Evolutionary conservation across 805 yeast genomes (phyloP).

Genomic region (Saturnispora hagleri): DNA sequence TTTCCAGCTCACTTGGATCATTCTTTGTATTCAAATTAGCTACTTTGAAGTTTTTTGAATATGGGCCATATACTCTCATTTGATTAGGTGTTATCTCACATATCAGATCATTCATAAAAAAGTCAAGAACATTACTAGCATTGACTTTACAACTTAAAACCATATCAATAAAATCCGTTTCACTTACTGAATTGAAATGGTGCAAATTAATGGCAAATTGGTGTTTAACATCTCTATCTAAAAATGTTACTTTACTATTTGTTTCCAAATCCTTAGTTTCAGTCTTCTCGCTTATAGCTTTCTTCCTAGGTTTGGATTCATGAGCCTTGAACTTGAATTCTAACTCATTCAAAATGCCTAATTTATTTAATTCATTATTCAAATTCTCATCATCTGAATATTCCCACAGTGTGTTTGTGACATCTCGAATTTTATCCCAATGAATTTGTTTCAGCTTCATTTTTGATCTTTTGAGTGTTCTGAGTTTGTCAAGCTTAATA

Average conservation of each 20-base stretch:
- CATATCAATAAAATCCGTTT: slow-evolving; percentile 43
- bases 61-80: slow-evolving; percentile 53
- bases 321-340: slow-evolving; percentile 46
- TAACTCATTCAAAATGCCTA: slow-evolving; percentile 59
- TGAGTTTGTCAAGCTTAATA: slow-evolving; percentile 7
- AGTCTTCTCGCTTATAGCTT: slow-evolving; percentile 31
- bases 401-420: slow-evolving; percentile 56
- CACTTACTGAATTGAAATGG: slow-evolving; percentile 43
- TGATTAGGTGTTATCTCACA: slow-evolving; percentile 48
- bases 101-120: slow-evolving; percentile 58
- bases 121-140: slow-evolving; percentile 55
- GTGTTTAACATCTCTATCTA: slow-evolving; percentile 66
- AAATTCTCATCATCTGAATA: slow-evolving; percentile 34
- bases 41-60: slow-evolving; percentile 40
- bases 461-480: slow-evolving; percentile 16
- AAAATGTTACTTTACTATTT: slow-evolving; percentile 35
- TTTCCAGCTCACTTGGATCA: slow-evolving; percentile 48
- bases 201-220: slow-evolving; percentile 76
- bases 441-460: slow-evolving; percentile 65
- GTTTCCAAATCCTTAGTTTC: slow-evolving; percentile 29
- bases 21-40: slow-evolving; percentile 37
- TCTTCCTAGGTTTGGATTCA: slow-evolving; percentile 19
- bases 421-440: slow-evolving; percentile 65
- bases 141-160: slow-evolving; percentile 53
- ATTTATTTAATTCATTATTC: slow-evolving; percentile 40